These are phyloP conservation scores for Hymenoscyphus infarciens DNA, from an alignment of 2,329 filamentous ascomycete genomes.

Conservation along the genomic window DNA sequence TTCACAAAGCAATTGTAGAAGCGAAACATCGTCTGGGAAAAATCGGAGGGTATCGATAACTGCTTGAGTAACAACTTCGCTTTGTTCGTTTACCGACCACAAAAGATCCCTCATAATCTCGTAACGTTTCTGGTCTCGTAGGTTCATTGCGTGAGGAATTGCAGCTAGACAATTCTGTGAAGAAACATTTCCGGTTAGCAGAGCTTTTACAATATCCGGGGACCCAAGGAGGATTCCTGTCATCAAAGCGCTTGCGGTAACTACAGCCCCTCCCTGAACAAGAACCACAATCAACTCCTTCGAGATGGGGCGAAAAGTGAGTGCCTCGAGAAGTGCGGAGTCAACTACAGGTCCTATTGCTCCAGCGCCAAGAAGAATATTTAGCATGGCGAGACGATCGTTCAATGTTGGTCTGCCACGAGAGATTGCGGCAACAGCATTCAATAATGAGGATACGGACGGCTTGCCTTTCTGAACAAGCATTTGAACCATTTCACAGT, in stretches of 20 bases:
- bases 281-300: constrained; percentile 19
- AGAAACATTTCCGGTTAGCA: constrained; percentile 11
- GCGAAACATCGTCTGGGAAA: constrained; percentile 47
- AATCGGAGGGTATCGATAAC: constrained; percentile 43
- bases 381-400: constrained; percentile 12
- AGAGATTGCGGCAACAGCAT: constrained; percentile 18
- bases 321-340: constrained; percentile 12
- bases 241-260: constrained; percentile 14
- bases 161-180: constrained; percentile 29
- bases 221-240: constrained; percentile 15
- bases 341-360: constrained; percentile 20
- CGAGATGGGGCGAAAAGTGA: constrained; percentile 8
- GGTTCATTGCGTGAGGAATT: constrained; percentile 46
- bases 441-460: constrained; percentile 18
- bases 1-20: constrained; percentile 48
- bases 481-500: constrained; percentile 17
- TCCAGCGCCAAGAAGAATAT: constrained; percentile 18
- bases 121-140: constrained; percentile 42
- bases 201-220: constrained; percentile 11
- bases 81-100: constrained; percentile 39
- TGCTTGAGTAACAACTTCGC: constrained; percentile 42
- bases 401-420: constrained; percentile 10
- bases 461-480: constrained; percentile 17
- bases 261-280: constrained; percentile 13
- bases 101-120: constrained; percentile 48